Conservation (phyloP, 2,329 filamentous ascomycete species). For the Neobulgaria alba region DNA sequence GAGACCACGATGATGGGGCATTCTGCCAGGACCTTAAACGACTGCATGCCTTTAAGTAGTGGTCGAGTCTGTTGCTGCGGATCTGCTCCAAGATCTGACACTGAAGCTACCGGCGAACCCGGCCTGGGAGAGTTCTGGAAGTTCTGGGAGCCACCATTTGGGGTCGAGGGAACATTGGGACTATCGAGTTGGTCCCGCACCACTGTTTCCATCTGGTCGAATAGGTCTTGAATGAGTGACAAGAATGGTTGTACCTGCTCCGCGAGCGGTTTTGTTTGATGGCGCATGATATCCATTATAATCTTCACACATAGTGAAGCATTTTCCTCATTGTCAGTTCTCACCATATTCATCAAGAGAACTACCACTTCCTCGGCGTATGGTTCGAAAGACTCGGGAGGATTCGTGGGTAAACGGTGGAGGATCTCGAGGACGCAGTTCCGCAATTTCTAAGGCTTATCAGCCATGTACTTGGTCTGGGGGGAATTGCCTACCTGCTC, state of each 20-base stretch:
- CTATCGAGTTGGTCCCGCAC: conserved; percentile 94
- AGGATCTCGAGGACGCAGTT: conserved; percentile 92
- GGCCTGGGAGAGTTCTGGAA: conserved; percentile 78
- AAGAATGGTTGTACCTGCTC: conserved; percentile 84
- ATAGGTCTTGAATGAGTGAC: conserved; percentile 87
- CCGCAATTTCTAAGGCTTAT: conserved; percentile 61
- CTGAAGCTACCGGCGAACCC: conserved; percentile 77
- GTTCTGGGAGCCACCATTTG: conserved; percentile 54
- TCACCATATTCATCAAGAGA: conserved; percentile 78
- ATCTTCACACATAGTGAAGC: conserved; percentile 97
- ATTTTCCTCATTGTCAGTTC: conserved; percentile 95
- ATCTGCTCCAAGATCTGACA: conserved; percentile 73
- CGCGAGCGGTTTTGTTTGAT: conserved; percentile 76
- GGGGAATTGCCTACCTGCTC: conserved; percentile 60
- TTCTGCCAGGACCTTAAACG: conserved; percentile 96
- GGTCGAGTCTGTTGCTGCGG: conserved; percentile 73
- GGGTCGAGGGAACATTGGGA: conserved; percentile 59
- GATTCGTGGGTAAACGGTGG: conserved; percentile 69
- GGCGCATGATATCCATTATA: conserved; percentile 90
- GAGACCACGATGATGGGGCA: conserved; percentile 98
- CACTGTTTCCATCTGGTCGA: conserved; percentile 87
- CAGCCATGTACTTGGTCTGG: background rate
- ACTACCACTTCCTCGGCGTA: conserved; percentile 87
- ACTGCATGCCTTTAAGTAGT: conserved; percentile 89
- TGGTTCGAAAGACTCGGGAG: conserved; percentile 74